phyloP scores from a whole-genome alignment of 1,284 basidiomycete species.

The Heterobasidion parviporum region DNA sequence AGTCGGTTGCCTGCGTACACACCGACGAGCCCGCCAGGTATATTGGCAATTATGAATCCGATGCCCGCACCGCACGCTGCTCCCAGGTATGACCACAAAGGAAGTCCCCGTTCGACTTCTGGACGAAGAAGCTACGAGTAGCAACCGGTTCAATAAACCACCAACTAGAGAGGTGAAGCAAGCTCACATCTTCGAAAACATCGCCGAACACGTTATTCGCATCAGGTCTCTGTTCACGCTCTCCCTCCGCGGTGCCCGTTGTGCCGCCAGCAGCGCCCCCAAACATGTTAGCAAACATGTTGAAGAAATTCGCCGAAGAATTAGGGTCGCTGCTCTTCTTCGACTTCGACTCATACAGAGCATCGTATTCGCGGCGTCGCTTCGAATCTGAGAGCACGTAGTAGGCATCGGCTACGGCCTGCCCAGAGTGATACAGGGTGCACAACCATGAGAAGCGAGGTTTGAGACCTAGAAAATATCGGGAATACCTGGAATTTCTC shows the following conservation, averaged over 20 bases:
- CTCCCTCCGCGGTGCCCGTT: conserved; percentile 21
- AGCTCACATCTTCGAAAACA: conserved; percentile 80
- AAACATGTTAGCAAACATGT: conserved; percentile 72
- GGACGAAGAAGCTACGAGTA: conserved; percentile 59
- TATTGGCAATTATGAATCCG: conserved; percentile 84
- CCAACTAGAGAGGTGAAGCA: not conserved
- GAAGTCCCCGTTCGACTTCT: conserved; percentile 61
- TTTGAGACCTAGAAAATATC: not conserved
- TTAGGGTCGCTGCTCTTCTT: conserved; percentile 55
- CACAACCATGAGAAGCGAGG: not conserved
- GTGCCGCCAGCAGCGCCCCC: conserved; percentile 22
- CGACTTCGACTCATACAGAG: conserved; percentile 44
- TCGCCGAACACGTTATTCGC: conserved; percentile 80
- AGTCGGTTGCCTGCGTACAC: conserved; percentile 80
- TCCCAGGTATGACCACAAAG: conserved; percentile 76
- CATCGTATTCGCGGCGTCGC: conserved; percentile 78
- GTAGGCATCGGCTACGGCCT: conserved; percentile 93
- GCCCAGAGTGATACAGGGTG: not conserved
- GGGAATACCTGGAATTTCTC: conserved; percentile 67
- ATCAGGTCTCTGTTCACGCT: conserved; percentile 50
- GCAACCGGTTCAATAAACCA: not conserved
- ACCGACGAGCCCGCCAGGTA: conserved; percentile 76
- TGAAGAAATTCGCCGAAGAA: conserved; percentile 69
- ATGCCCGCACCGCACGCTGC: conserved; percentile 61
- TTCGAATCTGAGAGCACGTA: conserved; percentile 86